These are phyloP conservation scores for Inga laurina DNA, from an alignment of 306 rosid genomes.

Conservation along the genomic window DNA sequence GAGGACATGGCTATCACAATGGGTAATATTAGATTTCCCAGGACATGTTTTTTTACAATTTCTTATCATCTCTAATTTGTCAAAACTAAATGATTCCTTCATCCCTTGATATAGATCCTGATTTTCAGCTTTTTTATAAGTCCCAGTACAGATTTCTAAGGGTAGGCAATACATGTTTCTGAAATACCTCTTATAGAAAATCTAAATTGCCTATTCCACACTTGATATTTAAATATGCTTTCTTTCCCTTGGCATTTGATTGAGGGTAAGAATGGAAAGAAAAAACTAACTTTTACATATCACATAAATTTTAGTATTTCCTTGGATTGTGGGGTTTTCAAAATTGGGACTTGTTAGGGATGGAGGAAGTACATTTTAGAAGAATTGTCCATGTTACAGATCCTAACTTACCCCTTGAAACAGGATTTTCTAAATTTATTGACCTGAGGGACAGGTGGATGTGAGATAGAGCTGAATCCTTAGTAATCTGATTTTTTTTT, in stretches of 20 bases:
- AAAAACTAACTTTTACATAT: no score
- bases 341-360: no score
- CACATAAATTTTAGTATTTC: no score
- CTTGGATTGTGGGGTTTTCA: no score
- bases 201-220: background rate
- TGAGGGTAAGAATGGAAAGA: no score
- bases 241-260: background rate
- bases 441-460: background rate
- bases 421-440: slow-evolving; percentile 2
- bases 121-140: no score
- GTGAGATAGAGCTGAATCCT: slow-evolving; percentile 5
- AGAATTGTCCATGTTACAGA: background rate
- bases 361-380: background rate
- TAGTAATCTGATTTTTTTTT: background rate
- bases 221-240: background rate
- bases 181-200: background rate
- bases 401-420: slow-evolving; percentile 4
- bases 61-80: background rate
- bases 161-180: background rate
- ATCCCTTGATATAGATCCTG: background rate
- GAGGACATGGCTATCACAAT: slow-evolving; percentile 95
- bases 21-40: slow-evolving; percentile 60
- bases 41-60: slow-evolving; percentile 4
- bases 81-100: background rate
- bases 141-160: no score